phyloP scores from a whole-genome alignment of 2,329 filamentous ascomycete genomes.

The Rasamsonia emersonii region DNA sequence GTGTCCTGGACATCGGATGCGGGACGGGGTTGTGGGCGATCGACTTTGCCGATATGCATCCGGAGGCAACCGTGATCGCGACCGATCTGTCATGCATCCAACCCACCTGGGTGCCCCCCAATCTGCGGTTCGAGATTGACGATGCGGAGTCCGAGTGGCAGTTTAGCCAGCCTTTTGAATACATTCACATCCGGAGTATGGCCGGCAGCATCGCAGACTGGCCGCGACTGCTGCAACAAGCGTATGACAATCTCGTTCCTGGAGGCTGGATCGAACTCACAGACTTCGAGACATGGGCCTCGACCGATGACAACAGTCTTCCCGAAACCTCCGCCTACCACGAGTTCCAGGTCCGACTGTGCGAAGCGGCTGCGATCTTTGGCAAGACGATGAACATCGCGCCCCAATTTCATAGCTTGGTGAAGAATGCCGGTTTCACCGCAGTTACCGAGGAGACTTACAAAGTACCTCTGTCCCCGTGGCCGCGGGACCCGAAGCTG shows the following conservation, averaged over 20 bases:
- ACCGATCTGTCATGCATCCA: conserved; percentile 16
- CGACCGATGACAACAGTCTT: conserved; percentile 19
- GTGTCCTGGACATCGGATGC: conserved; percentile 7
- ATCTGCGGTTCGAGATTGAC: conserved; percentile 13
- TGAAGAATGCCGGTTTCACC: conserved; percentile 44
- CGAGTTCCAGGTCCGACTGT: conserved; percentile 13
- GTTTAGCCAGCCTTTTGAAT: conserved; percentile 18
- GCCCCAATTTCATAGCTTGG: conserved; percentile 27
- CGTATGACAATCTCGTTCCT: conserved; percentile 17
- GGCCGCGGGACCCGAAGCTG: conserved; percentile 11
- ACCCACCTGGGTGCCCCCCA: conserved; percentile 9
- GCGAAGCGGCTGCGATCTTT: conserved; percentile 14
- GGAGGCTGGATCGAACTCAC: conserved; percentile 22
- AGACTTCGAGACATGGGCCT: conserved; percentile 22
- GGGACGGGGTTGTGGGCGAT: conserved; percentile 10
- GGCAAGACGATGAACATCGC: conserved; percentile 21
- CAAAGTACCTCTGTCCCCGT: conserved; percentile 36
- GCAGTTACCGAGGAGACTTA: conserved; percentile 34
- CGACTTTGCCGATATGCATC: conserved; percentile 10
- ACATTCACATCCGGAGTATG: conserved; percentile 21
- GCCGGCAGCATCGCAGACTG: conserved; percentile 21
- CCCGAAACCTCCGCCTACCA: conserved; percentile 13
- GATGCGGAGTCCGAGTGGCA: conserved; percentile 20
- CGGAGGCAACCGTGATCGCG: conserved; percentile 9
- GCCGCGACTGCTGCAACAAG: conserved; percentile 16